A percentile compares a stretch with the other conserved stretches of the same genome.
phyloP scores from a whole-genome alignment of 805 yeast species.

The Candida boidinii region DNA sequence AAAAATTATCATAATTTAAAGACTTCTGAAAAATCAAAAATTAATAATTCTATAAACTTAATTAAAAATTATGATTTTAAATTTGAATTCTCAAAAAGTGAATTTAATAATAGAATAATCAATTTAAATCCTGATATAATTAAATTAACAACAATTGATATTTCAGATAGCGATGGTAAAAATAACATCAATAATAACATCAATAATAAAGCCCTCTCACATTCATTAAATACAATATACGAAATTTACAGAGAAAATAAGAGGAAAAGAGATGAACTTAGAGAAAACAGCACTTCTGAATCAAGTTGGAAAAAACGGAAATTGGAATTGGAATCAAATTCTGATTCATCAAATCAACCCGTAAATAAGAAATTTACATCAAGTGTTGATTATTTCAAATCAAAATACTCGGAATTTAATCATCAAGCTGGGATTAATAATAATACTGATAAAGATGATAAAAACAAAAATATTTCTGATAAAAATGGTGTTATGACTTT shows the following conservation, averaged over 20 bases:
- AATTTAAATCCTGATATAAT: too few species aligned
- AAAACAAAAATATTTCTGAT: conserved; percentile 5
- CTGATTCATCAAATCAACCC: conserved; percentile 2
- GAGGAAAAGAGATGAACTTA: too few species aligned
- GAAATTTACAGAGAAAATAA: too few species aligned
- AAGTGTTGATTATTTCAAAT: conserved; percentile 32
- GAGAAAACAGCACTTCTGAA: too few species aligned
- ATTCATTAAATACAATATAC: too few species aligned
- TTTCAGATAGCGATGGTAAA: too few species aligned
- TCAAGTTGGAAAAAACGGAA: too few species aligned
- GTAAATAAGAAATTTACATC: conserved; percentile 8
- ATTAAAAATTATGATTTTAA: conserved; percentile 7
- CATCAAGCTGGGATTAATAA: conserved; percentile 4
- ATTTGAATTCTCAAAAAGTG: conserved; percentile 9
- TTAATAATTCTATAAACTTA: conserved; percentile 7
- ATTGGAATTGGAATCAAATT: too few species aligned
- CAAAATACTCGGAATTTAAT: conserved; percentile 27
- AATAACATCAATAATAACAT: too few species aligned
- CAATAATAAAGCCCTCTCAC: too few species aligned
- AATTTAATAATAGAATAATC: conserved; percentile 2
- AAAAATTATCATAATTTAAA: neutral
- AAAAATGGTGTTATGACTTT: conserved; percentile 10
- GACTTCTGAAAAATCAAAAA: conserved; percentile 2
- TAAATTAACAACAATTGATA: too few species aligned
- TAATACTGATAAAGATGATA: conserved; percentile 7